A percentile compares a stretch with the other conserved stretches of the same genome.
Evolutionary conservation across 2,329 filamentous ascomycete species (phyloP).

Genomic region (Dothideomycetidae sp.): DNA sequence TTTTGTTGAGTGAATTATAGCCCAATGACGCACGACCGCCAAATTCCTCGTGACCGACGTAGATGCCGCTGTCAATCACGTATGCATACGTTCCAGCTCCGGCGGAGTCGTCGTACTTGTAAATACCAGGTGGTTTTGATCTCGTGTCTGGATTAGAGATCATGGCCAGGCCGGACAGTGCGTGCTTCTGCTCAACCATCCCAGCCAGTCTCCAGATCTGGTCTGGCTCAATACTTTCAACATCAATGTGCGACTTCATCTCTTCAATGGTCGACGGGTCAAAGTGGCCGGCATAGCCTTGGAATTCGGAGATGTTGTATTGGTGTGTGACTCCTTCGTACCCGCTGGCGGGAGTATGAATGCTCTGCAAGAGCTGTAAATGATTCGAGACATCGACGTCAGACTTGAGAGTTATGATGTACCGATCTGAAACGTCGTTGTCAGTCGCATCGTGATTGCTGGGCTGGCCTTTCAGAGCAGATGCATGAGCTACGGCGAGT

Average conservation of each 20-base stretch:
- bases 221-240: constrained; percentile 9
- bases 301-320: constrained; percentile 8
- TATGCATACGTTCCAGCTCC: constrained; percentile 27
- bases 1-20: constrained; percentile 18
- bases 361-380: constrained; percentile 8
- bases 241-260: constrained; percentile 10
- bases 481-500: too few relatives aligned
- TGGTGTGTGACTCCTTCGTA: constrained; percentile 7
- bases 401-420: constrained; percentile 11
- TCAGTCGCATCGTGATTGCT: too few relatives aligned
- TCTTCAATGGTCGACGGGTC: constrained; percentile 9
- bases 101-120: constrained; percentile 11
- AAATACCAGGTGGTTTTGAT: constrained; percentile 11
- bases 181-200: constrained; percentile 11
- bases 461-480: too few relatives aligned
- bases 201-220: constrained; percentile 10
- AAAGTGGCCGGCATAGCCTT: constrained; percentile 10
- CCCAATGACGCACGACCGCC: constrained; percentile 23
- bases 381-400: constrained; percentile 8
- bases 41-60: constrained; percentile 20
- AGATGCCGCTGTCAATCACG: constrained; percentile 24
- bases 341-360: constrained; percentile 9
- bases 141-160: constrained; percentile 12
- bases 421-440: constrained; percentile 8
- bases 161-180: constrained; percentile 15